Percentiles rank a stretch among this genome's conserved stretches.
Evolutionary conservation across 2,329 filamentous ascomycete species (phyloP).

Genomic region (Trichoderma afroharzianum): DNA sequence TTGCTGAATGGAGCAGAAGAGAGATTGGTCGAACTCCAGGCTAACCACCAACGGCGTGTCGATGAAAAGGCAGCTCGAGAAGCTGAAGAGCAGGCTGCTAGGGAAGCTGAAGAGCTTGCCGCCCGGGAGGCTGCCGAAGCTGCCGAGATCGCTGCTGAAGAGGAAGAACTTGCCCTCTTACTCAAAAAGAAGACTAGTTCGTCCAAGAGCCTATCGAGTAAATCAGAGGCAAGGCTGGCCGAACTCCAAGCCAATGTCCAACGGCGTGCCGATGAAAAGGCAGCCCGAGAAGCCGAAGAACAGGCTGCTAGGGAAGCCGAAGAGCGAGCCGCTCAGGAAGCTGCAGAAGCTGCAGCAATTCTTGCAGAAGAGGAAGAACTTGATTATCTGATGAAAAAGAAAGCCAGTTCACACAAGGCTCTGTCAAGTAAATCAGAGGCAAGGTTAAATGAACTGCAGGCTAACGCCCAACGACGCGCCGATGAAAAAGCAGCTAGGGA

Average conservation of each 20-base stretch:
- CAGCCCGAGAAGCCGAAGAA: slow-evolving; percentile 15
- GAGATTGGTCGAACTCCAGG: slow-evolving; percentile 26
- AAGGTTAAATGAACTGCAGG: slow-evolving; percentile 26
- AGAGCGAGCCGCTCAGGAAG: slow-evolving; percentile 20
- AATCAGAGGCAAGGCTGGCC: not conserved
- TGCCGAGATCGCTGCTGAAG: slow-evolving; percentile 5
- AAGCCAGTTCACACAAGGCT: slow-evolving; percentile 27
- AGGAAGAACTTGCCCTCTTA: not conserved
- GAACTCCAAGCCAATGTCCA: not conserved
- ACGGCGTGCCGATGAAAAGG: not conserved
- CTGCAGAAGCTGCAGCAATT: slow-evolving; percentile 17
- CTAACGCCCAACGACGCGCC: slow-evolving; percentile 2
- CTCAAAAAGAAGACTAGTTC: not conserved
- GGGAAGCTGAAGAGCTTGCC: slow-evolving; percentile 2
- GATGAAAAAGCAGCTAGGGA: slow-evolving; percentile 24
- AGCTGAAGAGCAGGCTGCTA: slow-evolving; percentile 20
- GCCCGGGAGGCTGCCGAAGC: not conserved
- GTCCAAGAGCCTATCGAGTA: not conserved
- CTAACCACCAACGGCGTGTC: not conserved
- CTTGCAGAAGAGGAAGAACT: slow-evolving; percentile 22
- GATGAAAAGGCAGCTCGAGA: slow-evolving; percentile 25
- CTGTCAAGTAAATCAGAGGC: slow-evolving; percentile 28
- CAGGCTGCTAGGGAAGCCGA: slow-evolving; percentile 19
- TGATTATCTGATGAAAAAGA: slow-evolving; percentile 33
- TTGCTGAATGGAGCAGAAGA: slow-evolving; percentile 28